A percentile compares a stretch with the other conserved stretches of the same genome.
These are phyloP conservation scores for Agrocybe pediades DNA, from an alignment of 768 basidiomycete genomes.

Conservation along the genomic window DNA sequence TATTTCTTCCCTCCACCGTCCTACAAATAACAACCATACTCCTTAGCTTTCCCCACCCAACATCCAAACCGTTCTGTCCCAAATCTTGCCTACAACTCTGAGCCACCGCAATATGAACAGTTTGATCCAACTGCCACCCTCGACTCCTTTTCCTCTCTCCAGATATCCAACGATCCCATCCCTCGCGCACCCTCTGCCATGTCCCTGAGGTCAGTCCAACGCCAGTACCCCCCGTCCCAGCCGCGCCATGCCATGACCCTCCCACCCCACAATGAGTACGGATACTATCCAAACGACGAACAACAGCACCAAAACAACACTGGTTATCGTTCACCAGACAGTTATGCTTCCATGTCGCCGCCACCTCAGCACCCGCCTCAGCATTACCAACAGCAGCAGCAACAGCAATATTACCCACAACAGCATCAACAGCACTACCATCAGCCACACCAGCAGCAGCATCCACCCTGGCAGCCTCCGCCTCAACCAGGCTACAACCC, in stretches of 20 bases:
- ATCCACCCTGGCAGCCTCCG: conserved; percentile 11
- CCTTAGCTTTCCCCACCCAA: conserved; percentile 46
- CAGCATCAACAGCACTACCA: conserved; percentile 2
- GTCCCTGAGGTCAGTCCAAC: conserved; percentile 17
- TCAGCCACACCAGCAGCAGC: conserved; percentile 2
- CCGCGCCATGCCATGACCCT: conserved; percentile 22
- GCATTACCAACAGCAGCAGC: conserved; percentile 2
- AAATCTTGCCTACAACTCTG: no score
- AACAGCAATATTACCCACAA: conserved; percentile 3
- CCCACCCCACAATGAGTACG: conserved; percentile 7
- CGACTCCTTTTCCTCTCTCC: conserved; percentile 56
- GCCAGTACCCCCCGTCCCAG: conserved; percentile 5
- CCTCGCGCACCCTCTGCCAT: conserved; percentile 25
- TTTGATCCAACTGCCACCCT: conserved; percentile 49
- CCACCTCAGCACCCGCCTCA: neutral
- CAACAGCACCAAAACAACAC: neutral
- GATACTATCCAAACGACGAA: conserved; percentile 5
- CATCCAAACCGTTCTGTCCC: no score
- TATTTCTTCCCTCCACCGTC: conserved; percentile 6
- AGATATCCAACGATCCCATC: conserved; percentile 42
- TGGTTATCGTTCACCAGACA: no score
- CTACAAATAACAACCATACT: conserved; percentile 11
- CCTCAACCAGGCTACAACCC: conserved; percentile 46
- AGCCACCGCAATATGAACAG: conserved; percentile 33
- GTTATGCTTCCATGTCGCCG: no score